phyloP scores from a whole-genome alignment of 106 monocot species.

The Posidonia australis region DNA sequence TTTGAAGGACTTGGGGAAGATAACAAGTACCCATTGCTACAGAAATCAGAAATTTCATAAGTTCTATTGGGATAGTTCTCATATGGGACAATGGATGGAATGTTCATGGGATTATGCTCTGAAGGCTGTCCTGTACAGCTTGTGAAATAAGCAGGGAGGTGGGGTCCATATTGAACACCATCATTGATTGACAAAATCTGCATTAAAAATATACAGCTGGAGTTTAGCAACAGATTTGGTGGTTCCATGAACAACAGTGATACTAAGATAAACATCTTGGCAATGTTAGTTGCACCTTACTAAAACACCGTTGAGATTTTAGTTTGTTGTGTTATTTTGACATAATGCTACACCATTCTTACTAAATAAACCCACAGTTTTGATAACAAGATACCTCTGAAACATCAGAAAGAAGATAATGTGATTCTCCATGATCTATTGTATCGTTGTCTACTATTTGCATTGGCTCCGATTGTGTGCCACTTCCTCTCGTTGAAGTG shows the following conservation, averaged over 20 bases:
- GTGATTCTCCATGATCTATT: background rate
- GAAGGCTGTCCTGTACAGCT: background rate
- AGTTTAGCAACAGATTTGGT: no score
- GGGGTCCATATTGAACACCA: background rate
- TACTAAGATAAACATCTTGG: no score
- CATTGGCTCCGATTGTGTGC: constrained; percentile 5
- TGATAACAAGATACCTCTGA: constrained; percentile 9
- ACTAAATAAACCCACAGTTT: background rate
- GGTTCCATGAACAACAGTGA: no score
- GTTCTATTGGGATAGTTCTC: background rate
- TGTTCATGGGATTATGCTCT: background rate
- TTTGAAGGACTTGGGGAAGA: background rate
- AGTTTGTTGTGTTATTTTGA: no score
- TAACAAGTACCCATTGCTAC: background rate
- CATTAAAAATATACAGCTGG: background rate
- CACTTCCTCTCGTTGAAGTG: constrained; percentile 3
- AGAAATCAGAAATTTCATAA: background rate
- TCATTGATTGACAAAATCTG: background rate
- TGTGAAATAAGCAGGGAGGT: background rate
- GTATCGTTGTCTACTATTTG: constrained; percentile 3
- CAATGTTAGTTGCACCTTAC: no score
- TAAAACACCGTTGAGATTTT: no score
- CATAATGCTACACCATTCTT: background rate
- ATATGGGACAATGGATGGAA: background rate
- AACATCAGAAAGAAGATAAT: constrained; percentile 2